Base-by-base conservation (phyloP, 352 stramenopile species). In the Globisporangium paroecandrum region DNA sequence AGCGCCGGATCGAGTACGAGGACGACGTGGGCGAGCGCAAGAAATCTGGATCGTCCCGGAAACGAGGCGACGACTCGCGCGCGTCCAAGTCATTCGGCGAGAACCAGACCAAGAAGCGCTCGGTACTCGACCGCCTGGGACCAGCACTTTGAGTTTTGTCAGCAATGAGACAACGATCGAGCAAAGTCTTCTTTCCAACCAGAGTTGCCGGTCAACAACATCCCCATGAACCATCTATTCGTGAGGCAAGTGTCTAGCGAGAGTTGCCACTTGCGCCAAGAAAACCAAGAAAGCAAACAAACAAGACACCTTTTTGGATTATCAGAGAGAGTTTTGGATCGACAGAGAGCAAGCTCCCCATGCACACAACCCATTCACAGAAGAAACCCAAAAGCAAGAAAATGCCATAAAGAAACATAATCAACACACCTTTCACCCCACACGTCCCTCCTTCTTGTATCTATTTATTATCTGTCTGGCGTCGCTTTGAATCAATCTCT, bases 91-190 rank as follows among this genome's bases (percentile, higher is more conserved):
- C 76, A n/a, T 81, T 79, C 29, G 76, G 78, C 32, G 83, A 91
- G 20, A 72, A 67, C 27, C 83, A 88, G 43, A 58, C 76, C 57
- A 95, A 95, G 77, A 95, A 95, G 77, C 75, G 80, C 18, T 95
- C 87, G 1, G 87, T 95, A 27, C 74, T 95, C 18, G 87, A 95
- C 53, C 84, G 87, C 22, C 81, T 95, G 51, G 87, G 87, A 2
- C 87, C 87, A n/a, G 85, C 84, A 12, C 32, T 94, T 34, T 91
- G 81, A 62, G 7, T 3, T 27, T 22, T 27, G 1, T 22, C 6
- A 41, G 18, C 15, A 22, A 32, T 32, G 29, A 32, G 29, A 32
- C 29, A 32, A 32, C 29, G 29, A 32, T 32, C 29, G 29, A 32
- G 6, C 18, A 25, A 32, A n/a, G n/a, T 32, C 32, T 3, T 65